Evolutionary conservation across 306 rosid species (phyloP).

Genomic region (Amphicarpaea edgeworthii): DNA sequence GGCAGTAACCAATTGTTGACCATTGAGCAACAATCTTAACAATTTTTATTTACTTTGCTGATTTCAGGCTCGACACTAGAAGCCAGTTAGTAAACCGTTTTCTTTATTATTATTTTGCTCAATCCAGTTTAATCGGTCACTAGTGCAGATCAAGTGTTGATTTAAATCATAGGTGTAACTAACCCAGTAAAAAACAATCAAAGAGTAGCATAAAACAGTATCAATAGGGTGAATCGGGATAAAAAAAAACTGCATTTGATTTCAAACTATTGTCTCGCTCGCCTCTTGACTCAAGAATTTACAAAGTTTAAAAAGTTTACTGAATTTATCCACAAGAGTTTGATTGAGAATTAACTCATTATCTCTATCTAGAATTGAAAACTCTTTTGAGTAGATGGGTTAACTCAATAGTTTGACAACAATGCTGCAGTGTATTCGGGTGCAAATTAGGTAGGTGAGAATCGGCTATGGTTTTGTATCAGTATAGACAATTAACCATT

Average conservation of each 20-base stretch:
- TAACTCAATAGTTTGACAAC: background rate
- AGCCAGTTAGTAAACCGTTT: background rate
- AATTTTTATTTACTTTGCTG: background rate
- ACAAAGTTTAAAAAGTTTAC: background rate
- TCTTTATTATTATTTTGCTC: background rate
- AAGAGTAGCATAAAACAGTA: too few species aligned
- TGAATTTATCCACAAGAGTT: background rate
- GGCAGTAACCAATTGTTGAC: background rate
- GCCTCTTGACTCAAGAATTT: background rate
- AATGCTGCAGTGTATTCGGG: background rate
- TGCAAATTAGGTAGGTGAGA: conserved; percentile 36
- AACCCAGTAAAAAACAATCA: background rate
- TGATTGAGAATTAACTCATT: background rate
- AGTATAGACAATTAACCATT: conserved; percentile 14
- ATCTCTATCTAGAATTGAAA: background rate
- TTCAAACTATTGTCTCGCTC: background rate
- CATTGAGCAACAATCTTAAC: background rate
- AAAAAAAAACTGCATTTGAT: too few species aligned
- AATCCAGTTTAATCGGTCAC: background rate
- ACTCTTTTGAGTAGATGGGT: background rate
- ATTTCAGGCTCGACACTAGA: too few species aligned
- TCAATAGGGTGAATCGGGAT: too few species aligned
- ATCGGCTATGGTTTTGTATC: background rate
- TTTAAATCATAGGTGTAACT: background rate
- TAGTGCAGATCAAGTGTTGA: background rate